Base-by-base conservation (phyloP, 768 basidiomycete genomes). In the Austroboletus eburneus region DNA sequence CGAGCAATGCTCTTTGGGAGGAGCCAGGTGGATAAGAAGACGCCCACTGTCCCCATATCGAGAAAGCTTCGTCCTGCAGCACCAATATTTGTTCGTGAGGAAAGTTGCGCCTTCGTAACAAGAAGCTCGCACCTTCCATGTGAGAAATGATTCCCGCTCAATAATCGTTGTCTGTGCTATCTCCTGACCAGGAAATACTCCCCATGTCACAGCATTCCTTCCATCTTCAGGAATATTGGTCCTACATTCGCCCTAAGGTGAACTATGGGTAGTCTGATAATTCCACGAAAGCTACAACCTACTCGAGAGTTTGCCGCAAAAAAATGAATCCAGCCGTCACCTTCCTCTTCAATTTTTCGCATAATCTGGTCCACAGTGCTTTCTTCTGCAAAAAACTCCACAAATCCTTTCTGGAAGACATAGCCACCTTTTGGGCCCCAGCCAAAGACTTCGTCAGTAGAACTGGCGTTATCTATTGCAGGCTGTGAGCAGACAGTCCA, bases 401-500 rank as follows among this genome's bases (percentile, higher is more conserved):
- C 91, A 60, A 97, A 99, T 13, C 85, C 81, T 69, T 99, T 99
- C 69, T 99, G 96, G 68, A 89, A 99, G 9, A 99, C 90, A 67
- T 93, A 95, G 7, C 96, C 96, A 6, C 82, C 83, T 45, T 75
- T 73, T 12, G 96, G 96, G 3, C 96, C 96, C 87, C 95, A 99
- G 5, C 96, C 96, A 49, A 95, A 80, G 0, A 87, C 69, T 18
- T 77, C 71, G 64, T 98, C 87, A 13, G 78, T 79, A 2, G 90
- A 92, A 25, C 68, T 70, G 5, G 72, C 78, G 5, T 85, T 89
- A 58, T 98, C 87, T 5, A 97, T 83, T 1, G 93, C 89, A 18
- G 96, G 96, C 62, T 99, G 96, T 10, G 92, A 95, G 1, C 91
- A 91, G 17, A 99, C 87, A 5, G 96, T 97, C 94, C 95, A 99